phyloP scores from a whole-genome alignment of 768 basidiomycete species.

The Podaxis sp. region DNA sequence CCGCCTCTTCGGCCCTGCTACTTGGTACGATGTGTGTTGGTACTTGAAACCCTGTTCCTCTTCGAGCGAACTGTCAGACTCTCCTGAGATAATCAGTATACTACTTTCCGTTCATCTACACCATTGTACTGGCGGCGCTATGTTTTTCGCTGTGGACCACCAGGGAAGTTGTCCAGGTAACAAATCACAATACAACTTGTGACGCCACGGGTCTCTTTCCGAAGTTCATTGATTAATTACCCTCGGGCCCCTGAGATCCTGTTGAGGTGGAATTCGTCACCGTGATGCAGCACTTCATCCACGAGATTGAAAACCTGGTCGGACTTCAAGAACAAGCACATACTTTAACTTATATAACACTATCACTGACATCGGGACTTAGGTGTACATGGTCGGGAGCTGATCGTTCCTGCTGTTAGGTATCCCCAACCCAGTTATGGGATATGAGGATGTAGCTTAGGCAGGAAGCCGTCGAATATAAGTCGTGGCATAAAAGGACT shows the following conservation, averaged over 20 bases:
- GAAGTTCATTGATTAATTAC: too few relatives aligned
- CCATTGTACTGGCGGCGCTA: too few relatives aligned
- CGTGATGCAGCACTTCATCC: slow-evolving; percentile 47
- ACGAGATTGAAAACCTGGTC: slow-evolving; percentile 56
- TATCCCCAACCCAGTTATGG: slow-evolving; percentile 38
- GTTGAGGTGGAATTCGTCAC: neutral
- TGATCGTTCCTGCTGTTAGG: slow-evolving; percentile 29
- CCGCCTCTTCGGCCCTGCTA: too few relatives aligned
- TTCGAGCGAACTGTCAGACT: too few relatives aligned
- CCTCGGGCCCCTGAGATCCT: neutral
- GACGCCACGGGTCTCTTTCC: too few relatives aligned
- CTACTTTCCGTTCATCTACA: too few relatives aligned
- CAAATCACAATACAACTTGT: too few relatives aligned
- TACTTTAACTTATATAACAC: slow-evolving; percentile 54
- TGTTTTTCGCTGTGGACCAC: too few relatives aligned
- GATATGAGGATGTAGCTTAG: neutral
- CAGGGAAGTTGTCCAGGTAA: too few relatives aligned
- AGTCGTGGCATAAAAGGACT: neutral
- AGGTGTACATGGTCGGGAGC: slow-evolving; percentile 45
- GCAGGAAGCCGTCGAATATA: neutral
- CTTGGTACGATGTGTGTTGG: too few relatives aligned
- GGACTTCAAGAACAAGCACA: slow-evolving; percentile 45
- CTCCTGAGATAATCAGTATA: too few relatives aligned
- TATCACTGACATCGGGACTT: slow-evolving; percentile 49
- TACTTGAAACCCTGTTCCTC: too few relatives aligned